Base-by-base conservation (phyloP, 306 rosid species). In the Canavalia gladiata region DNA sequence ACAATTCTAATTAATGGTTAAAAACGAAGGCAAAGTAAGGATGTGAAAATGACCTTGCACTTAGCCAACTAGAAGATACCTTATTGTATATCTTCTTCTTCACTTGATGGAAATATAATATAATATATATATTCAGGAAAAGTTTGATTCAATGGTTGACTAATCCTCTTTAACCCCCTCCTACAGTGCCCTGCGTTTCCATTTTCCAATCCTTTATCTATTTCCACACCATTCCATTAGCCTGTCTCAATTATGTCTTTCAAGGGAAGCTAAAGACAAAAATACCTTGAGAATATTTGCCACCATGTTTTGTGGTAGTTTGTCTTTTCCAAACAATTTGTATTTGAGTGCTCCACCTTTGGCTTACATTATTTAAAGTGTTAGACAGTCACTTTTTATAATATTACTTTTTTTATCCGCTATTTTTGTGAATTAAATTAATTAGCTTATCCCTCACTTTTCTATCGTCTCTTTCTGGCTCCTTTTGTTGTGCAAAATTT, bases 131-230 rank as follows among this genome's bases (percentile, higher is more conserved):
- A 30, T 72, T 64, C 68, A 10, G 0, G 54, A 63, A 81, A 77
- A 58, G 3, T 50, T 72, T 77, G 63, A 85, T 66, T 77, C 28
- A 52, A 51, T 66, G 78, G 35, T 54, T 75, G 81, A 78, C 86
- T 75, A 57, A 76, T 45, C 74, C 13, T 75, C 28, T 47, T 68
- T 28, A 68, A 8, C 79, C 68, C 51, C 76, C 39, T 75, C 52
- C 29, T 64, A 46, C 46, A 39, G 29, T 72, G 9, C 73, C 71
- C 50, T 72, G 49, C 75, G 33, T 57, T 66, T 72, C 37, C 75
- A 33, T 64, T 71, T 80, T 71, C 72, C 70, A 59, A 52, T 51
- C 8, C 46, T 77, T 51, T 74, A 0, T 43, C 49, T 31, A 42
- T 64, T 10, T 56, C 65, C 30, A 33, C 60, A 9, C 25, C 80